phyloP scores from a whole-genome alignment of 495 filamentous ascomycete genomes.

The Aspergillus wentii region DNA sequence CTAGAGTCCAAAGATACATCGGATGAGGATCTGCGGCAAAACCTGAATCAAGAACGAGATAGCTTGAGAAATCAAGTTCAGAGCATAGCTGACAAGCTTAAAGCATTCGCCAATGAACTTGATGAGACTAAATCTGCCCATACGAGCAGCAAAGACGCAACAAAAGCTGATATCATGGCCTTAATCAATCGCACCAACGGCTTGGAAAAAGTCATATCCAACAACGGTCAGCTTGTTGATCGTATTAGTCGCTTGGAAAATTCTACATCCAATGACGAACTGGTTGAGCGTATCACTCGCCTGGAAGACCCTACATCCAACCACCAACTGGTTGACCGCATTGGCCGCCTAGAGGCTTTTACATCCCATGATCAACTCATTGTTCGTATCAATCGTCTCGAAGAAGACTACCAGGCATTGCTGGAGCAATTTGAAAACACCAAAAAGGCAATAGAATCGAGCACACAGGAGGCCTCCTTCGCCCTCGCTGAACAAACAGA shows the following conservation, averaged over 20 bases:
- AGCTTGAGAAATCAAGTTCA: constrained; percentile 1
- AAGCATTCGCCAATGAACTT: constrained; percentile 1
- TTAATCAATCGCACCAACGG: too few relatives aligned
- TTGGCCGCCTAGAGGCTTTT: not conserved
- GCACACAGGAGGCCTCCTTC: not conserved
- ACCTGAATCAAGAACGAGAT: constrained; percentile 6
- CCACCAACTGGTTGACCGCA: constrained; percentile 1
- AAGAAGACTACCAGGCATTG: constrained; percentile 5
- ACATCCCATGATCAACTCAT: not conserved
- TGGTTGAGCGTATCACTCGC: too few relatives aligned
- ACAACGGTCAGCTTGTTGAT: constrained; percentile 1
- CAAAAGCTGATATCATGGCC: too few relatives aligned
- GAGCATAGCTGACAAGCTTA: constrained; percentile 3
- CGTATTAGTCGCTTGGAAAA: constrained; percentile 1
- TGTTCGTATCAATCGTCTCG: not conserved
- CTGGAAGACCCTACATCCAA: not conserved
- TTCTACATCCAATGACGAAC: not conserved
- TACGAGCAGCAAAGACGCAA: not conserved
- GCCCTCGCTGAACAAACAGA: constrained; percentile 1
- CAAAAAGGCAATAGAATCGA: not conserved
- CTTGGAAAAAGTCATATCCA: not conserved
- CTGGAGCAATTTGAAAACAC: not conserved
- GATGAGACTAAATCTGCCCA: constrained; percentile 1
- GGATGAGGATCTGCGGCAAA: constrained; percentile 1
- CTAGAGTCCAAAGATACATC: not conserved